phyloP scores from a whole-genome alignment of 1,284 basidiomycete genomes.

The Phylloboletellus chloephorus region DNA sequence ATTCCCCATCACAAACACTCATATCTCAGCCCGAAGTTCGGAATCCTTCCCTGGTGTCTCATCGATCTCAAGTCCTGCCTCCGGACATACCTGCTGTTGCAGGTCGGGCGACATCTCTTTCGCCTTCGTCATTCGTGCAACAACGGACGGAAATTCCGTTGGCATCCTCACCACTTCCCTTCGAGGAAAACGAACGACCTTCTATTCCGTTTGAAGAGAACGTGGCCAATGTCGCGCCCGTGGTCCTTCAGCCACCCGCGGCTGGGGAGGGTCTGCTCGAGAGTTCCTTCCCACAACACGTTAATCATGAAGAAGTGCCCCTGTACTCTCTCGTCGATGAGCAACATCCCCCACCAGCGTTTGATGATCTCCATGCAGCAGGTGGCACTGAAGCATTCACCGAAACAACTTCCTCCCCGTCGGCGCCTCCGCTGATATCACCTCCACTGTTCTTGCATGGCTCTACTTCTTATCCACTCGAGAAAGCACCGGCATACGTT shows the following conservation, averaged over 20 bases:
- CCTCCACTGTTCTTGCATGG: not conserved
- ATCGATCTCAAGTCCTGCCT: not conserved
- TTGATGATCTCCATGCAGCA: slow-evolving; percentile 17
- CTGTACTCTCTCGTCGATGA: slow-evolving; percentile 24
- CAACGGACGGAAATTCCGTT: not conserved
- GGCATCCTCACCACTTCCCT: slow-evolving; percentile 6
- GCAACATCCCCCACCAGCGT: slow-evolving; percentile 23
- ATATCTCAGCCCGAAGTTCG: not conserved
- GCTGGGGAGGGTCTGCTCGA: not conserved
- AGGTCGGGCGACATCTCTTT: not conserved
- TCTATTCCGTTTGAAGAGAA: not conserved
- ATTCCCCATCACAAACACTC: not conserved
- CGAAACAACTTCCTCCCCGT: not conserved
- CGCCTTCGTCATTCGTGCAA: not conserved
- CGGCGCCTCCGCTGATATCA: not conserved
- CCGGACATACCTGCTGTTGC: not conserved
- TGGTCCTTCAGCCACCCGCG: slow-evolving; percentile 1
- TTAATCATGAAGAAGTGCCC: slow-evolving; percentile 19
- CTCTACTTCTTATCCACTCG: not conserved
- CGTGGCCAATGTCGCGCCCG: not conserved
- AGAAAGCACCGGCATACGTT: not conserved
- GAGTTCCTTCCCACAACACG: not conserved
- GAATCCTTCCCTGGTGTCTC: not conserved
- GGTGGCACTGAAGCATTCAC: not conserved
- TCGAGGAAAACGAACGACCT: slow-evolving; percentile 3